Evolutionary conservation across 441 rosid genomes (phyloP).

Genomic region (Euphorbia celastroides): DNA sequence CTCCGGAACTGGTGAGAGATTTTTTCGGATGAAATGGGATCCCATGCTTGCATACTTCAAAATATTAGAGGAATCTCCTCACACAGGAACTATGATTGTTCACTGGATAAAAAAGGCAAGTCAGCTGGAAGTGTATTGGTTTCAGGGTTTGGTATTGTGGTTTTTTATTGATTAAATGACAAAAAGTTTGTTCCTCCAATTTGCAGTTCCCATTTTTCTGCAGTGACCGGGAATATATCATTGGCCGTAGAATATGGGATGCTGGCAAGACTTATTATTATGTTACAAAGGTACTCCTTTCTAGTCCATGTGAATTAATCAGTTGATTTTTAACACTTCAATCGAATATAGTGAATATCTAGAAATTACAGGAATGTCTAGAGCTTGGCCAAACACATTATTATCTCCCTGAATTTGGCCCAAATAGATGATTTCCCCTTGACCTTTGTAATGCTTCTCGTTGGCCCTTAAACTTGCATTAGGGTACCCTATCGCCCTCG

Average conservation of each 20-base stretch:
- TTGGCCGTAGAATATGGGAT: constrained; percentile 90
- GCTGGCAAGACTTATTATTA: constrained; percentile 66
- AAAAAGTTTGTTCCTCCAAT: constrained; percentile 17
- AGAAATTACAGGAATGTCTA: too few species aligned
- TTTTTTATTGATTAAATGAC: constrained; percentile 9
- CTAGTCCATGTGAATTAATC: neutral
- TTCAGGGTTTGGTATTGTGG: constrained; percentile 6
- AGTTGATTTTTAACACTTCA: neutral
- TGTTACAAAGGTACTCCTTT: constrained; percentile 64
- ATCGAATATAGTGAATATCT: neutral
- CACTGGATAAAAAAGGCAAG: constrained; percentile 85
- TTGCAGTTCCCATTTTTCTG: constrained; percentile 93
- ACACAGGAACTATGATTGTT: constrained; percentile 56
- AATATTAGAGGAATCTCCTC: constrained; percentile 62
- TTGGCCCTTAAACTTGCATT: too few species aligned
- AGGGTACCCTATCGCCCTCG: too few species aligned
- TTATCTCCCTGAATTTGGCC: too few species aligned
- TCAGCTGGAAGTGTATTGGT: constrained; percentile 7
- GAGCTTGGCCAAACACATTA: too few species aligned
- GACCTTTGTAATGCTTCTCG: too few species aligned
- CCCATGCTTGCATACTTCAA: constrained; percentile 73
- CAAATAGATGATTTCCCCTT: too few species aligned
- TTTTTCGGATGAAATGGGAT: constrained; percentile 96
- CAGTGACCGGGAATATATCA: constrained; percentile 87
- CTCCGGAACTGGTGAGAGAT: constrained; percentile 75